Base-by-base conservation (phyloP, 2,329 filamentous ascomycete species). In the Rhynchosporium agropyri region DNA sequence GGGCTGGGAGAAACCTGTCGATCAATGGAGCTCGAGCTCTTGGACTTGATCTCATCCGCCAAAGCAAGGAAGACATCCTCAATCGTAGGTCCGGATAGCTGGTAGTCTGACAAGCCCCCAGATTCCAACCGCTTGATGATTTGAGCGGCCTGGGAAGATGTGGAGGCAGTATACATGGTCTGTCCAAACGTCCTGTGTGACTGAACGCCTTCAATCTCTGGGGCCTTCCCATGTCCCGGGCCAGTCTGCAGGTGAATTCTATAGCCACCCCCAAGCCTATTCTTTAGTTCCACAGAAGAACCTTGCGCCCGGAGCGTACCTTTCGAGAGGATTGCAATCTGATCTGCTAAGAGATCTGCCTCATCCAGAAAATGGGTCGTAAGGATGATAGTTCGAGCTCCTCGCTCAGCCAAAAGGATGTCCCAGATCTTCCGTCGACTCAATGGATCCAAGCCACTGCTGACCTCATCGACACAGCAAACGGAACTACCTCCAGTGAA, bases 291-390 rank as follows among this genome's bases (percentile, higher is more conserved):
- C 4, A 93, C 92, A 2, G 91, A 92, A 2, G 92, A 92, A 3
- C 93, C 93, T 69, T 91, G 82, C 0, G 91, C 92, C 61, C 91
- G 90, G 2, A 97, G 81, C 1, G 86, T 87, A 26, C 93, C 93
- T 73, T 92, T 93, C 3, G 91, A 96, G 10, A 97, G 79, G 59
- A 97, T 91, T 1, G 89, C 90, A 67, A 97, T 96, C 65, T 93
- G 89, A 72, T 97, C 94, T 0, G 92, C 89, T 0, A 97, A 82
- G 1, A 97, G 80, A 72, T 97, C 93, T 0, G 93, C 94, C 76
- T 97, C 94, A 71, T 97, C 94, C 8, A 97, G 81, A 75, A 97
- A 97, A 75, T 97, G 94, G 0, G 93, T 97, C 0, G 93, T 97
- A 62, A 97, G 76, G 48, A 97, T 85, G 70, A 97, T 90, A 0